These are phyloP conservation scores for Saksenaea vasiformis DNA, from an alignment of 371 early-diverging fungal genomes.

Conservation along the genomic window DNA sequence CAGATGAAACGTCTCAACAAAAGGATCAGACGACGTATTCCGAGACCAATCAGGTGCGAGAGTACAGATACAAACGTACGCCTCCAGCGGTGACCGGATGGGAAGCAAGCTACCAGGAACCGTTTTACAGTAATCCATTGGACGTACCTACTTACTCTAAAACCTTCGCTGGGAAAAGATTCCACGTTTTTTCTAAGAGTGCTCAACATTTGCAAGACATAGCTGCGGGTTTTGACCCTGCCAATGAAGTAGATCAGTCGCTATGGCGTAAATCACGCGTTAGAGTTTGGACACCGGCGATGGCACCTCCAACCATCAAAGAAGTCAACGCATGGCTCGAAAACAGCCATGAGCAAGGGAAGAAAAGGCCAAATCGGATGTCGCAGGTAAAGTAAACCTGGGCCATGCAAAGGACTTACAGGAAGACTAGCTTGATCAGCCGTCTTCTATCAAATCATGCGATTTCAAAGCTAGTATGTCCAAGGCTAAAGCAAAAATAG, in stretches of 20 bases:
- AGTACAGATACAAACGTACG: slow-evolving; percentile 19
- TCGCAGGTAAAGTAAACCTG: slow-evolving; percentile 12
- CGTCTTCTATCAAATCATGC: slow-evolving; percentile 57
- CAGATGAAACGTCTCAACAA: neutral
- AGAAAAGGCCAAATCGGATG: neutral
- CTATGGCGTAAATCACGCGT: slow-evolving; percentile 13
- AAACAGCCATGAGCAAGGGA: slow-evolving; percentile 11
- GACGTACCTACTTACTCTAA: slow-evolving; percentile 56
- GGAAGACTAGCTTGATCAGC: slow-evolving; percentile 51
- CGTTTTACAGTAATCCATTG: slow-evolving; percentile 60
- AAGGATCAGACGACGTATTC: neutral
- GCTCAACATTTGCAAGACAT: slow-evolving; percentile 21
- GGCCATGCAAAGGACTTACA: neutral
- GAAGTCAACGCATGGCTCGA: slow-evolving; percentile 31
- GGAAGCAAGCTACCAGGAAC: slow-evolving; percentile 53
- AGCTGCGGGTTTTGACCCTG: slow-evolving; percentile 9
- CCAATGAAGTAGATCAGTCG: neutral
- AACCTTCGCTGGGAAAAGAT: slow-evolving; percentile 58
- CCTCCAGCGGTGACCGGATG: slow-evolving; percentile 21
- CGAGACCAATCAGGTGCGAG: neutral
- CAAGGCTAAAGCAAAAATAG: slow-evolving; percentile 29
- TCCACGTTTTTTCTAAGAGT: slow-evolving; percentile 38
- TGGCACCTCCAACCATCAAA: slow-evolving; percentile 30
- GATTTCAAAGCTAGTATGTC: slow-evolving; percentile 63
- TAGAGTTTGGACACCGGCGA: slow-evolving; percentile 32